A percentile compares a stretch with the other conserved stretches of the same genome.
Evolutionary conservation across 1,139 yeast genomes (phyloP).

Genomic region (Schwanniomyces etchellsii): DNA sequence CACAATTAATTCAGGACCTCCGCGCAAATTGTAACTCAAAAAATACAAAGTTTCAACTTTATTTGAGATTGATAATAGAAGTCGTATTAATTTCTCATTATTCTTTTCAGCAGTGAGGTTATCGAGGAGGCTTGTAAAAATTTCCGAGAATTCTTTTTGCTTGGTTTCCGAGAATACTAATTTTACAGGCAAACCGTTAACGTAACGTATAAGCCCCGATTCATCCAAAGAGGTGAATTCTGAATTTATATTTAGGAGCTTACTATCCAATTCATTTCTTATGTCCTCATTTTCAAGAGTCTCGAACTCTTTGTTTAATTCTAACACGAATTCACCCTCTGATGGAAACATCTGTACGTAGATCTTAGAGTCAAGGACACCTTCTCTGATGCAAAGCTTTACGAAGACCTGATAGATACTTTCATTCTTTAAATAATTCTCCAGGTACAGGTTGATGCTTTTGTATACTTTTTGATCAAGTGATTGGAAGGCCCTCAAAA

Average conservation of each 20-base stretch:
- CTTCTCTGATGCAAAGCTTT: slow-evolving; percentile 38
- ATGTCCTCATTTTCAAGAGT: slow-evolving; percentile 1
- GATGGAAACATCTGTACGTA: not conserved
- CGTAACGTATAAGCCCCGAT: slow-evolving; percentile 40
- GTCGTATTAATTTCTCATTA: slow-evolving; percentile 41
- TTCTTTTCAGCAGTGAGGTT: slow-evolving; percentile 34
- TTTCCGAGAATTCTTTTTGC: slow-evolving; percentile 29
- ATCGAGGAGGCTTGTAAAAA: slow-evolving; percentile 28
- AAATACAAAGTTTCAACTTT: slow-evolving; percentile 37
- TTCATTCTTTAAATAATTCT: slow-evolving; percentile 21
- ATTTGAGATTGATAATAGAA: slow-evolving; percentile 41
- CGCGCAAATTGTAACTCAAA: slow-evolving; percentile 24
- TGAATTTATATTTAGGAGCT: slow-evolving; percentile 40
- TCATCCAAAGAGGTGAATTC: slow-evolving; percentile 54
- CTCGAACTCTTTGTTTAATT: not conserved
- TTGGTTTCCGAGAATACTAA: slow-evolving; percentile 37
- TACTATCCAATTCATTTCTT: slow-evolving; percentile 19
- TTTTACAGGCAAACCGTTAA: slow-evolving; percentile 16
- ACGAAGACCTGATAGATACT: slow-evolving; percentile 53
- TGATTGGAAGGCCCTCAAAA: slow-evolving; percentile 13
- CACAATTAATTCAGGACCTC: slow-evolving; percentile 20
- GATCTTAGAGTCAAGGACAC: slow-evolving; percentile 19
- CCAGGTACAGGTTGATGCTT: slow-evolving; percentile 6
- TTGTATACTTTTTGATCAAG: slow-evolving; percentile 9
- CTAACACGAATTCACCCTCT: not conserved